Conservation (phyloP, 805 yeast species). For the Wickerhamomyces kurtzmanii region DNA sequence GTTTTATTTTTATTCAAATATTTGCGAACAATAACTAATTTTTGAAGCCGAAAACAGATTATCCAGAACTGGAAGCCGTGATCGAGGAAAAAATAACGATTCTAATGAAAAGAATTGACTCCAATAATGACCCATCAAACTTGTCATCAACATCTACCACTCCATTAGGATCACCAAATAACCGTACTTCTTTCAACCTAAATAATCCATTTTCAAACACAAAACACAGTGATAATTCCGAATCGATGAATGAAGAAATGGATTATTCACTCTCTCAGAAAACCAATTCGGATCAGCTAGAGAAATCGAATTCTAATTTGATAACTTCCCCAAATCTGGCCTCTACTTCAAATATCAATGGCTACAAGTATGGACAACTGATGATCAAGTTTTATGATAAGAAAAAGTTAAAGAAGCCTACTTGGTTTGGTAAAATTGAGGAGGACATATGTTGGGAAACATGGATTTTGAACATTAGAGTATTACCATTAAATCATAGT, state of each 20-base stretch:
- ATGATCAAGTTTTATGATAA: constrained; percentile 29
- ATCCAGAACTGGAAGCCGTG: constrained; percentile 36
- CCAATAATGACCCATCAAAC: constrained; percentile 4
- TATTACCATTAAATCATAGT: constrained; percentile 21
- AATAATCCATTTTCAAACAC: constrained; percentile 12
- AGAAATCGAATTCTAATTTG: constrained; percentile 6
- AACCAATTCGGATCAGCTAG: constrained; percentile 1
- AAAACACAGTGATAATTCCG: constrained; percentile 3
- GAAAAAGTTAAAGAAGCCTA: constrained; percentile 31
- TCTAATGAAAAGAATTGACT: constrained; percentile 18
- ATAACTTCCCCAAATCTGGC: constrained; percentile 5
- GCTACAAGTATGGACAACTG: constrained; percentile 21
- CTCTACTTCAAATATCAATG: constrained; percentile 12
- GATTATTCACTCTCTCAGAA: constrained; percentile 1
- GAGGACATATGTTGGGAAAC: constrained; percentile 58
- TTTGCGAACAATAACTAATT: neutral
- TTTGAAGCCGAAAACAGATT: constrained; percentile 28
- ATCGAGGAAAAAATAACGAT: constrained; percentile 24
- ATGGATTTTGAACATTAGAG: constrained; percentile 49
- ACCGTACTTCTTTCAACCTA: constrained; percentile 5
- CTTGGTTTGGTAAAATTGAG: constrained; percentile 40
- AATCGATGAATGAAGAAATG: neutral
- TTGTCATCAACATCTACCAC: constrained; percentile 5
- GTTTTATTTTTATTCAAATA: constrained; percentile 4
- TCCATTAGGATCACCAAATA: constrained; percentile 8